phyloP scores from a whole-genome alignment of 108 stramenopile genomes.

The Fragilaria crotonensis region DNA sequence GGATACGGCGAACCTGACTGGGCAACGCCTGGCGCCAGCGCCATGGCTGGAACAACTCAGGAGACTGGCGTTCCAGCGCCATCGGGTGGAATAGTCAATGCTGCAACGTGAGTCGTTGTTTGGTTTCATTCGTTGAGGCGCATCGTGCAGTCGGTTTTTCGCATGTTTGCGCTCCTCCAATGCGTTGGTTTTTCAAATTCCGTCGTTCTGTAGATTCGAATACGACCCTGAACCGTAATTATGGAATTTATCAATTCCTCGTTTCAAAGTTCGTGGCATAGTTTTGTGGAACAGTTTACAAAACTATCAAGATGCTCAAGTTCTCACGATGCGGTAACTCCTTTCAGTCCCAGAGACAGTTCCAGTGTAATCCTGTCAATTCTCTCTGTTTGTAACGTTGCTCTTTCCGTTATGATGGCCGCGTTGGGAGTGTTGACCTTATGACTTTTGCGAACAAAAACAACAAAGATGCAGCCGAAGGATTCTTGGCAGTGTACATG shows the following conservation, averaged over 20 bases:
- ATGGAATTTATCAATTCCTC: too few relatives aligned
- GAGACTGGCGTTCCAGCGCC: constrained; percentile 13
- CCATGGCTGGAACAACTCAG: constrained; percentile 11
- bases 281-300: too few relatives aligned
- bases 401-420: constrained; percentile 70
- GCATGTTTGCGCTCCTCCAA: too few relatives aligned
- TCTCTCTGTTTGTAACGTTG: constrained; percentile 57
- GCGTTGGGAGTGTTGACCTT: constrained; percentile 69
- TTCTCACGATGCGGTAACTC: too few relatives aligned
- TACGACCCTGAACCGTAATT: too few relatives aligned
- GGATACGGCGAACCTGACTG: constrained; percentile 65
- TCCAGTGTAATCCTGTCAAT: constrained; percentile 28
- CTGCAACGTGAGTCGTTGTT: too few relatives aligned
- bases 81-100: constrained; percentile 7
- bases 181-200: too few relatives aligned
- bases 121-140: not conserved
- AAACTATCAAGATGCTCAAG: too few relatives aligned
- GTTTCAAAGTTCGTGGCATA: too few relatives aligned
- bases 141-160: too few relatives aligned
- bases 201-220: too few relatives aligned
- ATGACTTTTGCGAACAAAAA: constrained; percentile 20
- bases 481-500: constrained; percentile 80
- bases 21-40: constrained; percentile 40
- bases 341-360: constrained; percentile 38
- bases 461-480: constrained; percentile 38